Percentiles rank a stretch among this genome's conserved stretches.
These are phyloP conservation scores for Pythium sp. DNA, from an alignment of 352 stramenopile species.

Conservation along the genomic window DNA sequence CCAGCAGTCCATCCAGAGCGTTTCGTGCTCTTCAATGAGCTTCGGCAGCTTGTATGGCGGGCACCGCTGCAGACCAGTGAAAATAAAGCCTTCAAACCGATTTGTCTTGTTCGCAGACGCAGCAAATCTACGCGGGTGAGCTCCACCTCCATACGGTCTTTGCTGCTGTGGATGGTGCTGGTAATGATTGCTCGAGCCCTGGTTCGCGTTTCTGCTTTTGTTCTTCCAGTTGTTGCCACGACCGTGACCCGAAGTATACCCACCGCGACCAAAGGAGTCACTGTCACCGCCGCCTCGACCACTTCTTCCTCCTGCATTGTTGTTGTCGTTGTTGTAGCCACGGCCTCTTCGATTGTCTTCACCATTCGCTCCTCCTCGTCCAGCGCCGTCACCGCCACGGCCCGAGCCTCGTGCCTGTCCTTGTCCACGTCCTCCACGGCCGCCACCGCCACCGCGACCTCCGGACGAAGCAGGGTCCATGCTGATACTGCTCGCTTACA, in stretches of 20 bases:
- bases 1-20: constrained; percentile 54
- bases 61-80: constrained; percentile 34
- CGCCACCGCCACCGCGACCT: neutral
- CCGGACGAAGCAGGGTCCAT: constrained; percentile 6
- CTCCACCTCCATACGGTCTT: neutral
- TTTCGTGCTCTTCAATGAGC: constrained; percentile 28
- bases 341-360: neutral
- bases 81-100: constrained; percentile 39
- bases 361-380: neutral
- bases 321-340: neutral
- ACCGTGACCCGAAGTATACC: neutral
- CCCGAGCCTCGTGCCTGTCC: neutral
- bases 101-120: constrained; percentile 7
- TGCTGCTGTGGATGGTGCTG: neutral
- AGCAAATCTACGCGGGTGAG: neutral
- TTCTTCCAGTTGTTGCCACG: constrained; percentile 4
- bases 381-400: neutral
- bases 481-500: neutral
- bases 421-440: neutral
- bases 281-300: neutral
- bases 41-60: constrained; percentile 37
- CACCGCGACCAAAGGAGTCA: neutral
- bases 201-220: neutral
- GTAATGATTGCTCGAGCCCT: constrained; percentile 2
- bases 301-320: neutral